phyloP scores from a whole-genome alignment of 2,329 filamentous ascomycete genomes.

The Phaeosphaeria sp. region DNA sequence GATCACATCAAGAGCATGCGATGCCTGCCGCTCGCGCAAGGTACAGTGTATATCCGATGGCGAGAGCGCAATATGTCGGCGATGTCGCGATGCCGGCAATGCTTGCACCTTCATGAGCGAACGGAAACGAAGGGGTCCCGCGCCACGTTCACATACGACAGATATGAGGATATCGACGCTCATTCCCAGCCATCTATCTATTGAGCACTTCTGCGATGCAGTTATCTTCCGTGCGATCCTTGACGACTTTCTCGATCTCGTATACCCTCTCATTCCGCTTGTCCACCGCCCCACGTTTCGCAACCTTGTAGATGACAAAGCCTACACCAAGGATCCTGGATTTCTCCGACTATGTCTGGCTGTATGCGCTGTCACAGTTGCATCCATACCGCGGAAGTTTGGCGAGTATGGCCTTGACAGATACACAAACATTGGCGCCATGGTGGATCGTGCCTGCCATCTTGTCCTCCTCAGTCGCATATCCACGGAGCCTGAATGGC shows the following conservation, averaged over 20 bases:
- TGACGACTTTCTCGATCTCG: slow-evolving; percentile 18
- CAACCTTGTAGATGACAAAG: slow-evolving; percentile 12
- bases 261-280: slow-evolving; percentile 18
- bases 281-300: slow-evolving; percentile 18
- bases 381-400: slow-evolving; percentile 20
- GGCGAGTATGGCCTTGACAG: slow-evolving; percentile 7
- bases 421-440: slow-evolving; percentile 11
- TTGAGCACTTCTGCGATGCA: slow-evolving; percentile 16
- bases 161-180: not conserved
- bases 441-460: slow-evolving; percentile 20
- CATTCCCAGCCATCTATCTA: not conserved
- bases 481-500: slow-evolving; percentile 12
- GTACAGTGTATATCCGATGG: slow-evolving; percentile 18
- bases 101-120: slow-evolving; percentile 18
- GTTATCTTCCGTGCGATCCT: slow-evolving; percentile 15
- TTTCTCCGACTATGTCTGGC: slow-evolving; percentile 21
- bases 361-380: slow-evolving; percentile 18
- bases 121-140: slow-evolving; percentile 16
- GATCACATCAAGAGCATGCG: slow-evolving; percentile 23
- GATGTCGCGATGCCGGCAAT: slow-evolving; percentile 5
- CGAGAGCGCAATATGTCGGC: slow-evolving; percentile 9
- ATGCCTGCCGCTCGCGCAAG: slow-evolving; percentile 17
- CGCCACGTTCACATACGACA: not conserved
- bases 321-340: slow-evolving; percentile 8
- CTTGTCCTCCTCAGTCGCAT: slow-evolving; percentile 16